phyloP scores from a whole-genome alignment of 129 eudicot species.

The Logfia minima region DNA sequence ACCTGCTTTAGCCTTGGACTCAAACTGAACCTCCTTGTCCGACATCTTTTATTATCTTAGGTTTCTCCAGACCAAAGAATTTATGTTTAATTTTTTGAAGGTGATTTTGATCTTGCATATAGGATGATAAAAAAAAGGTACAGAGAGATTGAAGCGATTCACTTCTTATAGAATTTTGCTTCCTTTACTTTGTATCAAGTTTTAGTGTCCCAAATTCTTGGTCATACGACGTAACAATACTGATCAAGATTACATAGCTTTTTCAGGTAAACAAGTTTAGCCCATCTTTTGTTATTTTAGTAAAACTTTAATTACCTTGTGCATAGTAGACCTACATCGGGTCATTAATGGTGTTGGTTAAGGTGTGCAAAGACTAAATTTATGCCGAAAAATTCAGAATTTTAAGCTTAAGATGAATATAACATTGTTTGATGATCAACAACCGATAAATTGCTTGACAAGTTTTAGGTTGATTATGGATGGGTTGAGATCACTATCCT shows the following conservation, averaged over 20 bases:
- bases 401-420: too few species aligned
- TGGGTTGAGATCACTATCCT: too few species aligned
- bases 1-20: conserved; percentile 57
- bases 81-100: background rate
- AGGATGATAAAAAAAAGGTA: background rate
- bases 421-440: too few species aligned
- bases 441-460: too few species aligned
- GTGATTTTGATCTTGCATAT: background rate
- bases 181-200: background rate
- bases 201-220: background rate
- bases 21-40: conserved; percentile 56
- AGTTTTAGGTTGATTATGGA: too few species aligned
- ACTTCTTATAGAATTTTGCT: background rate
- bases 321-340: background rate
- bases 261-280: background rate
- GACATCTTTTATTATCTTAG: conserved; percentile 27
- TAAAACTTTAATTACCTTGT: background rate
- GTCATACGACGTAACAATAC: background rate
- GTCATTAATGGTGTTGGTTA: background rate
- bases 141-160: background rate
- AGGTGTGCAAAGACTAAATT: background rate
- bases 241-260: background rate
- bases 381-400: too few species aligned
- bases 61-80: background rate
- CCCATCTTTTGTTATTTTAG: background rate